phyloP scores from a whole-genome alignment of 2,329 filamentous ascomycete genomes.

The Exophiala dermatitidis region DNA sequence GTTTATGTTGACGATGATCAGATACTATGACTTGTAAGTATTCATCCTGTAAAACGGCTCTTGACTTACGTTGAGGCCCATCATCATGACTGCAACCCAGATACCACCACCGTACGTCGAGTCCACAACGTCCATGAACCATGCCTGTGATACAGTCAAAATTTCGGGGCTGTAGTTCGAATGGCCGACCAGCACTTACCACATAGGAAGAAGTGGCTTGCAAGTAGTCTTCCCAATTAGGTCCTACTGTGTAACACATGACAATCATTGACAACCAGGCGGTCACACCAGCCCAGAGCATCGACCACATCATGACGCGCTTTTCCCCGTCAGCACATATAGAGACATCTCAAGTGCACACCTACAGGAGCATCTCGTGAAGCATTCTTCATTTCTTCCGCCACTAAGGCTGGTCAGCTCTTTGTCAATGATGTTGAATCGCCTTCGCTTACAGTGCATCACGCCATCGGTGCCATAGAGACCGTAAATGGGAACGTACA shows the following conservation, averaged over 20 bases:
- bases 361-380: constrained; percentile 29
- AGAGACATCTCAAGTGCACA: constrained; percentile 26
- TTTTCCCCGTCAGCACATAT: constrained; percentile 33
- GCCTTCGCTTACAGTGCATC: constrained; percentile 47
- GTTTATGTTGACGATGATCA: constrained; percentile 23
- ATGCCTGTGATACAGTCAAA: constrained; percentile 31
- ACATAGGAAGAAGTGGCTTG: constrained; percentile 21
- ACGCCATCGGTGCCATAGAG: constrained; percentile 57
- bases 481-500: constrained; percentile 61
- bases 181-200: constrained; percentile 2
- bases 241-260: constrained; percentile 21
- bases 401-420: constrained; percentile 5
- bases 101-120: constrained; percentile 32
- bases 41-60: not conserved
- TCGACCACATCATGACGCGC: constrained; percentile 22
- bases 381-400: constrained; percentile 48
- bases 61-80: constrained; percentile 21
- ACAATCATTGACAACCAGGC: constrained; percentile 21
- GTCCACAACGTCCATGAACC: constrained; percentile 34
- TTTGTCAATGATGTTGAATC: not conserved
- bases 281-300: constrained; percentile 22
- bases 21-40: constrained; percentile 13
- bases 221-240: constrained; percentile 20
- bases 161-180: not conserved
- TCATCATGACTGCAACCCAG: constrained; percentile 23